phyloP scores from a whole-genome alignment of 2,329 filamentous ascomycete genomes.

The Neonectria hederae region DNA sequence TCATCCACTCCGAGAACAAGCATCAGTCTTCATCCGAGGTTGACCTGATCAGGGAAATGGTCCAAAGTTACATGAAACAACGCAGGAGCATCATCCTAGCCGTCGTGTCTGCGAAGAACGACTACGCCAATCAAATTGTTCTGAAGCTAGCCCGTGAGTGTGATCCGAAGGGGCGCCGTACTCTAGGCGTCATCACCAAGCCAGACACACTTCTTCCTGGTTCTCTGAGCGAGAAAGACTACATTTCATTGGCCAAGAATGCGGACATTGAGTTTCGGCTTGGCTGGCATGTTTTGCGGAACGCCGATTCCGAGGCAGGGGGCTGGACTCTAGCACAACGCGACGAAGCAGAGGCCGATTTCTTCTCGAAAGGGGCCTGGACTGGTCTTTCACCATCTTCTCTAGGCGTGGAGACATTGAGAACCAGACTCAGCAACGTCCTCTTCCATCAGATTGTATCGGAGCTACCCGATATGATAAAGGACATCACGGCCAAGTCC shows the following conservation, averaged over 20 bases:
- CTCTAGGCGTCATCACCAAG: constrained; percentile 30
- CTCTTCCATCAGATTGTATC: constrained; percentile 57
- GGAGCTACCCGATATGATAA: constrained; percentile 57
- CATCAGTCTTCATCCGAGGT: constrained; percentile 47
- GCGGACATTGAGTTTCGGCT: constrained; percentile 18
- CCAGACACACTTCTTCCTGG: constrained; percentile 22
- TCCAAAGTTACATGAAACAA: constrained; percentile 52
- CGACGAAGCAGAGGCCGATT: constrained; percentile 51
- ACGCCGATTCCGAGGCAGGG: constrained; percentile 32
- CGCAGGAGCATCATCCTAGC: constrained; percentile 56
- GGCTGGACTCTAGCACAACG: constrained; percentile 46
- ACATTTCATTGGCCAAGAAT: constrained; percentile 21
- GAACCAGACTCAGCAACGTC: constrained; percentile 59
- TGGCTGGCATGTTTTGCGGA: constrained; percentile 38
- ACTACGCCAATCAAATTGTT: constrained; percentile 37
- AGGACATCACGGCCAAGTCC: constrained; percentile 53
- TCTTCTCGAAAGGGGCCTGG: constrained; percentile 57
- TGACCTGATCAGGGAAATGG: constrained; percentile 47
- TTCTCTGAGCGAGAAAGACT: constrained; percentile 15
- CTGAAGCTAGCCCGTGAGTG: background rate
- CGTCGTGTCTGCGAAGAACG: constrained; percentile 53
- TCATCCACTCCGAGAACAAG: constrained; percentile 51
- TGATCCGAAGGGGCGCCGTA: constrained; percentile 12
- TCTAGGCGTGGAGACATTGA: constrained; percentile 60
- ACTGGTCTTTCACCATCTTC: constrained; percentile 41